These are phyloP conservation scores for Geum urbanum DNA, from an alignment of 306 rosid genomes.

Conservation along the genomic window DNA sequence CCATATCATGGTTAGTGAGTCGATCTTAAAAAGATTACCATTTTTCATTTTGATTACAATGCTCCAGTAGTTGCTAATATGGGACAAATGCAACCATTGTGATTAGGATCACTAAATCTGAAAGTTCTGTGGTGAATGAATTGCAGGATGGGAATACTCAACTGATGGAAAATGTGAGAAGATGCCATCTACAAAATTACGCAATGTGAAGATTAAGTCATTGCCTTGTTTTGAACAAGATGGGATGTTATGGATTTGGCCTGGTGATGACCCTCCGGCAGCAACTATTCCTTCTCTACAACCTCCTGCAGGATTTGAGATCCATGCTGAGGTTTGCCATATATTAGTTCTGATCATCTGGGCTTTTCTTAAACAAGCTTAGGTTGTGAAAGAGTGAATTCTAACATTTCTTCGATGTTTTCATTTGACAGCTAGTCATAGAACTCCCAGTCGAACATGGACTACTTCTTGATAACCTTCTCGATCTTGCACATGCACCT, in stretches of 20 bases:
- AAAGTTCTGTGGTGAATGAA: constrained; percentile 23
- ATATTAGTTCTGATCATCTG: constrained; percentile 9
- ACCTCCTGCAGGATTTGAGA: constrained; percentile 83
- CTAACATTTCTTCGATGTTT: constrained; percentile 8
- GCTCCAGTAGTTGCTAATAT: neutral
- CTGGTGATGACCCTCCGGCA: constrained; percentile 83
- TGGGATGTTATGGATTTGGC: constrained; percentile 99
- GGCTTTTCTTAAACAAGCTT: constrained; percentile 3
- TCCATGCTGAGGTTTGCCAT: constrained; percentile 79
- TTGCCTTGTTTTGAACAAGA: constrained; percentile 88
- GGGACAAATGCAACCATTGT: neutral
- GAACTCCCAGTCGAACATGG: constrained; percentile 96
- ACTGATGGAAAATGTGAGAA: constrained; percentile 95
- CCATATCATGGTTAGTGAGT: constrained; percentile 84
- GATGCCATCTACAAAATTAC: constrained; percentile 83
- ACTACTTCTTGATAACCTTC: constrained; percentile 87
- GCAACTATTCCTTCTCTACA: constrained; percentile 66
- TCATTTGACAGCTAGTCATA: constrained; percentile 61
- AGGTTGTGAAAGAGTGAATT: constrained; percentile 1
- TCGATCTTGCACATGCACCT: constrained; percentile 99
- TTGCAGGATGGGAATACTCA: constrained; percentile 89
- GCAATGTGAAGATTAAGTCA: constrained; percentile 70
- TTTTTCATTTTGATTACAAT: neutral
- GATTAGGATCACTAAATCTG: neutral
- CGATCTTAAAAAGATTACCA: neutral